These are phyloP conservation scores for Circinella umbellata DNA, from an alignment of 371 early-diverging fungal genomes.

Conservation along the genomic window DNA sequence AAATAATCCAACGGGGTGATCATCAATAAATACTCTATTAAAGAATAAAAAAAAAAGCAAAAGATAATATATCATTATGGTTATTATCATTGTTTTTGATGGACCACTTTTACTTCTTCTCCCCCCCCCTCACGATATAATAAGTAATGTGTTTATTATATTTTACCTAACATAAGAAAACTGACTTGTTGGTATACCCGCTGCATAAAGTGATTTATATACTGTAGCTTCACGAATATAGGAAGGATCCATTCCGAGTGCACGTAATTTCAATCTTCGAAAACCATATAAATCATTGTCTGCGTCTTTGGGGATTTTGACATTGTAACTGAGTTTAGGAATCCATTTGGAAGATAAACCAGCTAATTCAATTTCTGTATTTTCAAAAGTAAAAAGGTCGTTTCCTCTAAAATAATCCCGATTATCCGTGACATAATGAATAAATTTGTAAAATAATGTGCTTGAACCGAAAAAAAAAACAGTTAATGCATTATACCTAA, in stretches of 20 bases:
- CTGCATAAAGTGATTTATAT: slow-evolving; percentile 31
- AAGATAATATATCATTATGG: too few relatives aligned
- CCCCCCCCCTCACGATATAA: too few relatives aligned
- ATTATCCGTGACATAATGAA: neutral
- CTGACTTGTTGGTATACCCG: slow-evolving; percentile 30
- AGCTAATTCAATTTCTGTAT: slow-evolving; percentile 23
- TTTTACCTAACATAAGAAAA: slow-evolving; percentile 29
- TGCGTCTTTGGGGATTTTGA: slow-evolving; percentile 26
- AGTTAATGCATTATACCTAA: slow-evolving; percentile 2
- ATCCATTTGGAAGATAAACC: slow-evolving; percentile 32
- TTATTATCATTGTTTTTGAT: too few relatives aligned
- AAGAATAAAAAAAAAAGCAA: too few relatives aligned
- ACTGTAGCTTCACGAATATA: slow-evolving; percentile 39
- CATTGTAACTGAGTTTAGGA: slow-evolving; percentile 35
- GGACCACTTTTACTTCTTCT: too few relatives aligned
- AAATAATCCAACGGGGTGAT: slow-evolving; percentile 41
- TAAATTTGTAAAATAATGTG: neutral
- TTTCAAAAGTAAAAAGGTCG: slow-evolving; percentile 10
- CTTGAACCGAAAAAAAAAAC: neutral
- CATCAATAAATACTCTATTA: slow-evolving; percentile 27
- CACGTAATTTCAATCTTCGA: slow-evolving; percentile 34
- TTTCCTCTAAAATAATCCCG: slow-evolving; percentile 4
- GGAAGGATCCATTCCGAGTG: slow-evolving; percentile 33
- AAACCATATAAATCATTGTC: slow-evolving; percentile 20
- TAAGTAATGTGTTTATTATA: neutral